Evolutionary conservation across 1,284 basidiomycete species (phyloP), one percentile per base, ranked within the genome.

Genomic region (Chiua sp.): DNA sequence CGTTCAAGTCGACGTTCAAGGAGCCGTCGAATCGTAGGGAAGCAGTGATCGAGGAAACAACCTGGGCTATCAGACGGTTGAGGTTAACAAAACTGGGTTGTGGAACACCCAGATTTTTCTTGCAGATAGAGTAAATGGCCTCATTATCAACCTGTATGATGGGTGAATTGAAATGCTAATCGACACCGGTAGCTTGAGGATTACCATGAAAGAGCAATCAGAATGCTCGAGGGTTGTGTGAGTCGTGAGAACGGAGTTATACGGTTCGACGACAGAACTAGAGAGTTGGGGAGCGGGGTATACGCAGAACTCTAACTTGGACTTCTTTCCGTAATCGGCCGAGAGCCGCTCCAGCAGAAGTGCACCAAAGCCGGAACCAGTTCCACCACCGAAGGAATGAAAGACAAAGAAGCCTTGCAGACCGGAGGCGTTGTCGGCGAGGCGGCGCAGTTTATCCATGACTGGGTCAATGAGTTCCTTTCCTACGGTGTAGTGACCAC

Each of bases 341-440:
- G 96, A 97, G 63, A 99, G 89, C 63, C 95, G 90, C 80, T 99
- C 98, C 65, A 99, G 87, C 58, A 99, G 84, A 69, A 99, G 91
- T 56, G 98, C 96, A 75, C 98, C 98, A 78, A 99, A 98, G 71
- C 98, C 98, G 64, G 98, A 99, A 73, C 98, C 98, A 70, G 97
- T 99, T 79, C 98, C 98, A 78, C 98, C 98, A 75, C 98, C 98
- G 74, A 98, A 98, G 50, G 98, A 99, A 84, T 99, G 98, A 89
- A 99, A 99, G 74, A 99, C 95, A 77, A 99, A 99, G 88, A 99
- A 99, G 70, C 98, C 97, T 80, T 99, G 98, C 50, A 99, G 90
- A 76, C 98, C 98, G 50, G 91, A 90, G 84, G 96, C 98, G 82
- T 97, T 98, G 80, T 99, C 98, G 60, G 97, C 94, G 65, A 99